phyloP scores from a whole-genome alignment of 495 filamentous ascomycete species.

The Jackrogersella minutella region DNA sequence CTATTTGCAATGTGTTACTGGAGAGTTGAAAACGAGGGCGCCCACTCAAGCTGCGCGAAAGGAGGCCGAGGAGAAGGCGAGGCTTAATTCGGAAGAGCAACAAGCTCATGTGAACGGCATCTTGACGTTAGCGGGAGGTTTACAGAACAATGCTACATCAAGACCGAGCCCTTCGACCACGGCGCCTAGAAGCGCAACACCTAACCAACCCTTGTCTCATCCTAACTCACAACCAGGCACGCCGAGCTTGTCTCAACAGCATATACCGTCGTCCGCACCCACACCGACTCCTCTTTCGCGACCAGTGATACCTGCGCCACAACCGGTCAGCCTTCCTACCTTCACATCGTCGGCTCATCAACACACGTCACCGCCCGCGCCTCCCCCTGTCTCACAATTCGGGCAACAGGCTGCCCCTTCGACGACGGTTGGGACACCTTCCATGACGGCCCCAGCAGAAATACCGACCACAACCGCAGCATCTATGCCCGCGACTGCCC shows the following conservation, averaged over 20 bases:
- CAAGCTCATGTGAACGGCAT: conserved; percentile 77
- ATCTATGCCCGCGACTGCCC: not conserved
- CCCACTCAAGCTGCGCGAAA: conserved; percentile 82
- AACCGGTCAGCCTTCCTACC: conserved; percentile 45
- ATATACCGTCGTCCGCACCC: conserved; percentile 8
- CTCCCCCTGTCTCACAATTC: not conserved
- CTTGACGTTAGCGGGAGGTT: conserved; percentile 55
- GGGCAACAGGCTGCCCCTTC: conserved; percentile 16
- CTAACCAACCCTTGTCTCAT: conserved; percentile 33
- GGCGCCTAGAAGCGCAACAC: conserved; percentile 29
- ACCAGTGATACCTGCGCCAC: conserved; percentile 44
- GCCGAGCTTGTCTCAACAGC: conserved; percentile 25
- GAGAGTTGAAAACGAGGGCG: conserved; percentile 91
- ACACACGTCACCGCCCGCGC: conserved; percentile 27
- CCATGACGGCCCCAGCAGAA: not conserved
- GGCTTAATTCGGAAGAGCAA: conserved; percentile 72
- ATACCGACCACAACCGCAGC: not conserved
- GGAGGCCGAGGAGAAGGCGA: conserved; percentile 76
- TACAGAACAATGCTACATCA: conserved; percentile 48
- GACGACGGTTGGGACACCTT: conserved; percentile 19
- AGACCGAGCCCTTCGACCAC: conserved; percentile 32
- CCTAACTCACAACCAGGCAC: conserved; percentile 33
- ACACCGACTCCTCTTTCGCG: conserved; percentile 26
- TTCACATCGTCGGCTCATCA: conserved; percentile 39
- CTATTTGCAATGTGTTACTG: conserved; percentile 89